phyloP scores from a whole-genome alignment of 1,139 yeast genomes.

The Magnusiomyces ingens region DNA sequence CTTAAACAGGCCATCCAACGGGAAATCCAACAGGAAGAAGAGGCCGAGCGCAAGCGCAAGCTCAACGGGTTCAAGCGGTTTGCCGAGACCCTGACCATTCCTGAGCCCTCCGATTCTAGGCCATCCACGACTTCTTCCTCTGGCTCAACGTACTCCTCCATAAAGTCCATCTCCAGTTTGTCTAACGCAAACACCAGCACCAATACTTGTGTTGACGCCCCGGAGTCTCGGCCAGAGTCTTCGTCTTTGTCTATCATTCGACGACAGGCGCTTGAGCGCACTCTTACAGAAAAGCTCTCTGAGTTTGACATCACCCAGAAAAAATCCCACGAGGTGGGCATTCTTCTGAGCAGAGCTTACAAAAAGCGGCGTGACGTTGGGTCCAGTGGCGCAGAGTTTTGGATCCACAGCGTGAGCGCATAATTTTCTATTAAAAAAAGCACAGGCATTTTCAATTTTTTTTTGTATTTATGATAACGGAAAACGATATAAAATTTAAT shows the following conservation, averaged over 20 bases:
- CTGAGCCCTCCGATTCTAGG: too few species aligned
- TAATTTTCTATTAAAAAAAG: background rate
- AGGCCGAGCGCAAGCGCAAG: background rate
- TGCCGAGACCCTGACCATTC: background rate
- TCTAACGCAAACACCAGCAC: background rate
- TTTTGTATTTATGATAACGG: background rate
- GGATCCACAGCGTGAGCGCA: conserved; percentile 2
- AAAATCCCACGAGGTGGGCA: conserved; percentile 2
- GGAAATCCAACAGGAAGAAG: background rate
- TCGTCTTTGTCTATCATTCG: background rate
- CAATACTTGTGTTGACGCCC: background rate
- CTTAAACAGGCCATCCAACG: background rate
- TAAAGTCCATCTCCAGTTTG: background rate
- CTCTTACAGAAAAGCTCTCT: conserved; percentile 1
- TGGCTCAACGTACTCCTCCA: too few species aligned
- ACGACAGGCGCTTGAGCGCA: conserved; percentile 1
- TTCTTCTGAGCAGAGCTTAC: conserved; percentile 2
- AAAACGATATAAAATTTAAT: too few species aligned
- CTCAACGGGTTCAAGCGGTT: background rate
- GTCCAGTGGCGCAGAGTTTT: background rate
- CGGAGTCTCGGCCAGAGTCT: background rate
- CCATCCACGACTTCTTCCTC: too few species aligned
- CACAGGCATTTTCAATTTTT: background rate
- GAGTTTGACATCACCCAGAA: background rate
- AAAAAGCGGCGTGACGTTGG: conserved; percentile 2